A percentile compares a stretch with the other conserved stretches of the same genome.
These are phyloP conservation scores for Hygrophila difformis DNA, from an alignment of 257 asterid species.

Conservation along the genomic window DNA sequence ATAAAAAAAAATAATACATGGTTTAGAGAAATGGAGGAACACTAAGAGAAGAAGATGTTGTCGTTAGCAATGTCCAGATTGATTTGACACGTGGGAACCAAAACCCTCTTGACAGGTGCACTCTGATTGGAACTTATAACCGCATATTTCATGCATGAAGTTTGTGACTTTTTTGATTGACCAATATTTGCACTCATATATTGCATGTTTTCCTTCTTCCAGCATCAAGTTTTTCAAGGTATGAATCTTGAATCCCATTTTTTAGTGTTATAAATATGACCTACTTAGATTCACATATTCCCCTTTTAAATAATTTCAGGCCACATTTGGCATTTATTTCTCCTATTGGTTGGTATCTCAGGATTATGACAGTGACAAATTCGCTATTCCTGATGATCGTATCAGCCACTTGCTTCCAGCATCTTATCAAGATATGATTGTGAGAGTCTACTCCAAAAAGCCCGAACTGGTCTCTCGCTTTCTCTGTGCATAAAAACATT, in stretches of 20 bases:
- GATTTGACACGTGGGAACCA: slow-evolving; percentile 80
- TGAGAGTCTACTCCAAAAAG: slow-evolving; percentile 86
- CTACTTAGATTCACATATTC: too few relatives aligned
- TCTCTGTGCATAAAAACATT: slow-evolving; percentile 10
- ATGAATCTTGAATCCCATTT: slow-evolving; percentile 13
- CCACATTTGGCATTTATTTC: background rate
- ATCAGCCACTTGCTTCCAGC: slow-evolving; percentile 91
- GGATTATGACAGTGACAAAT: slow-evolving; percentile 76
- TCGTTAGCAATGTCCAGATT: slow-evolving; percentile 72
- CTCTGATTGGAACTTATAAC: slow-evolving; percentile 4
- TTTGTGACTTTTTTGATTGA: background rate
- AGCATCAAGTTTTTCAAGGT: slow-evolving; percentile 94
- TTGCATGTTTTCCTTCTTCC: slow-evolving; percentile 29
- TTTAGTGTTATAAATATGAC: too few relatives aligned
- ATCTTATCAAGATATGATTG: slow-evolving; percentile 80
- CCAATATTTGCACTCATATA: slow-evolving; percentile 11
- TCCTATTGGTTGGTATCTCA: slow-evolving; percentile 10
- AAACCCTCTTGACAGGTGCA: slow-evolving; percentile 85
- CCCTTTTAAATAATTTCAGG: too few relatives aligned
- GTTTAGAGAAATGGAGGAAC: slow-evolving; percentile 47
- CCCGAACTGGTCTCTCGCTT: slow-evolving; percentile 62
- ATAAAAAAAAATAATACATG: too few relatives aligned
- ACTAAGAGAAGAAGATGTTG: slow-evolving; percentile 74
- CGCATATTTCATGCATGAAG: background rate
- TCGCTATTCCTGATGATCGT: slow-evolving; percentile 58